Evolutionary conservation across 805 yeast species (phyloP), one percentile per base, ranked within the genome.

Genomic region (Yarrowia keelungensis): DNA sequence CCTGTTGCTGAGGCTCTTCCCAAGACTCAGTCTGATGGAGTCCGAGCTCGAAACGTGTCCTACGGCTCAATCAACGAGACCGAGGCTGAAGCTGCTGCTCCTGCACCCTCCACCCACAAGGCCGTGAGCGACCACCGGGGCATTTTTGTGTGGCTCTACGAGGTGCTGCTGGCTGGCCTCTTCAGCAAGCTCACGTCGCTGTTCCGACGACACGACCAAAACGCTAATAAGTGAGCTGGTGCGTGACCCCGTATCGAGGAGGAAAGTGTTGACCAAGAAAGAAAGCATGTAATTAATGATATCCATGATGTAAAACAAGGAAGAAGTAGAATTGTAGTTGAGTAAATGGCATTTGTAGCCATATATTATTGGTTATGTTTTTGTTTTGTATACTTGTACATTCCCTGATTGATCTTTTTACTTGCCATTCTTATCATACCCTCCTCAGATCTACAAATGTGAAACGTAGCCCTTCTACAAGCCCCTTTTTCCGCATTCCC

Each of bases 61-160:
- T 56, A 56, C 9, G 64, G 64, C 26, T 56, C 64, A 0, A 56
- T 56, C 12, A 39, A 35, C 39, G 50, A 42, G 49, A 10, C 10
- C n/a, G 43, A 51, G 32, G 3, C 43, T 5, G 43, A 38, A 11
- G n/a, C 12, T 0, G 43, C 4, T 2, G 38, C 10, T n/a, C 12
- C 51, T 2, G 19, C 19, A 19, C 19, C 19, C 19, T 10, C 41
- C 8, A n/a, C n/a, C 26, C 56, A 5, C 8, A 50, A 42, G 26
- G n/a, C 42, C 15, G 43, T 41, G 15, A 26, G 47, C 38, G 43
- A 42, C 11, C 49, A 42, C 26, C 64, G 64, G 11, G 39, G 64
- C 49, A 42, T 56, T 41, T 42, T 56, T n/a, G 49, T 32, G 32
- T 56, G 64, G 64, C 26, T 56, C 12, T 56, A 56, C 49, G 64